These are phyloP conservation scores for Yamadazyma diospyri DNA, from an alignment of 1,139 yeast species.

Conservation along the genomic window DNA sequence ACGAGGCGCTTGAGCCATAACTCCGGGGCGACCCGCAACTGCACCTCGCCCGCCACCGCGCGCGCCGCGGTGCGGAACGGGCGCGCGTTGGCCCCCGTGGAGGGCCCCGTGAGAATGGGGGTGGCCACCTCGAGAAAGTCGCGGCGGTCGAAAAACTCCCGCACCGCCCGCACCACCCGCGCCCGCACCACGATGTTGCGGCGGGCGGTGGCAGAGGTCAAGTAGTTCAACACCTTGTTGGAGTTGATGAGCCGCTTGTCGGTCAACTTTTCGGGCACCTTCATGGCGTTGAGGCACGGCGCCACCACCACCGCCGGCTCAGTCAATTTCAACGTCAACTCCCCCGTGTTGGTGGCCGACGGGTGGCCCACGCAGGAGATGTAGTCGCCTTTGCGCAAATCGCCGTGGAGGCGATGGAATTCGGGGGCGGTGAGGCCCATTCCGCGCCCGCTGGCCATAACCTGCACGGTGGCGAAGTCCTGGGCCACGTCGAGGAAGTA, in stretches of 20 bases:
- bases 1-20: conserved; percentile 83
- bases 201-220: conserved; percentile 47
- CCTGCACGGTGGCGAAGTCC: conserved; percentile 53
- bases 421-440: conserved; percentile 38
- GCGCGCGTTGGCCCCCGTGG: conserved; percentile 88
- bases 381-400: conserved; percentile 68
- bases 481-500: conserved; percentile 64
- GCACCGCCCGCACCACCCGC: conserved; percentile 47
- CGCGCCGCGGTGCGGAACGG: conserved; percentile 64
- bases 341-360: conserved; percentile 73
- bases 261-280: conserved; percentile 57
- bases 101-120: conserved; percentile 66
- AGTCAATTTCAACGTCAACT: conserved; percentile 65
- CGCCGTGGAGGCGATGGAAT: conserved; percentile 43
- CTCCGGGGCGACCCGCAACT: conserved; percentile 89
- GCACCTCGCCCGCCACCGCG: conserved; percentile 34
- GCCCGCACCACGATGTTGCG: conserved; percentile 54
- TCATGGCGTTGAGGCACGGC: conserved; percentile 62
- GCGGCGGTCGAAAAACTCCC: conserved; percentile 52
- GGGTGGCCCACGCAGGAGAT: conserved; percentile 65
- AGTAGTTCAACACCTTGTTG: conserved; percentile 72
- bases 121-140: conserved; percentile 83
- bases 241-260: conserved; percentile 58
- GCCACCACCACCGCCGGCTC: conserved; percentile 50
- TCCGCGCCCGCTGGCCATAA: conserved; percentile 54